These are phyloP conservation scores for Jatropha podagrica DNA, from an alignment of 441 rosid genomes.

Conservation along the genomic window DNA sequence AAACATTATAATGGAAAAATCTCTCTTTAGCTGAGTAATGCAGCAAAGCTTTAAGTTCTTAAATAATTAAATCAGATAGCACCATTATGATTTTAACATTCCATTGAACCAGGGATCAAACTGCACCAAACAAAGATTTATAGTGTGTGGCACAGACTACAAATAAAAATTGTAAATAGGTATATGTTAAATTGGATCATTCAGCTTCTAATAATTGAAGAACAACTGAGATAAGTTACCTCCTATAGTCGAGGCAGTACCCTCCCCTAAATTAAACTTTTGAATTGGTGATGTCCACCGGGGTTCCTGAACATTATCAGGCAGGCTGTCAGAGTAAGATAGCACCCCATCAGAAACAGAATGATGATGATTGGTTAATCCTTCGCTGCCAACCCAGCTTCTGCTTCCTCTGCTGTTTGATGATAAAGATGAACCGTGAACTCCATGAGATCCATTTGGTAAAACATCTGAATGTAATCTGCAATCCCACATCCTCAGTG, in stretches of 20 bases:
- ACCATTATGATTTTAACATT: not conserved
- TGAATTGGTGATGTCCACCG: slow-evolving; percentile 64
- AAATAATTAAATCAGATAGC: not conserved
- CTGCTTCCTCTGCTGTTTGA: slow-evolving; percentile 51
- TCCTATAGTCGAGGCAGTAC: slow-evolving; percentile 41
- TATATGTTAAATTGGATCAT: not conserved
- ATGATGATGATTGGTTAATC: slow-evolving; percentile 53
- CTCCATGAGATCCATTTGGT: slow-evolving; percentile 36
- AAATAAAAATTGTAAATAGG: not conserved
- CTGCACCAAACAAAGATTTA: not conserved
- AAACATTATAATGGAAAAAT: not conserved
- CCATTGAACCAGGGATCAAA: not conserved
- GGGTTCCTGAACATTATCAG: slow-evolving; percentile 52
- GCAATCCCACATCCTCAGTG: slow-evolving; percentile 62
- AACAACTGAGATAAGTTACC: slow-evolving; percentile 33
- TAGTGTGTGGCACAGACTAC: not conserved
- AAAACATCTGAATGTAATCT: slow-evolving; percentile 52
- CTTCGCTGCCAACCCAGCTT: slow-evolving; percentile 51
- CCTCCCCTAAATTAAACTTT: slow-evolving; percentile 43
- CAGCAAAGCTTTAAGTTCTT: slow-evolving; percentile 3
- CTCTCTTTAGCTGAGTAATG: not conserved
- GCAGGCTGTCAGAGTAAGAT: slow-evolving; percentile 55
- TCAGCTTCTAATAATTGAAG: slow-evolving; percentile 1
- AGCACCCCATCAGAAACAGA: slow-evolving; percentile 70
- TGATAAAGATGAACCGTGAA: slow-evolving; percentile 41